Conservation (phyloP, 1,284 basidiomycete genomes). For the Somion occarium region DNA sequence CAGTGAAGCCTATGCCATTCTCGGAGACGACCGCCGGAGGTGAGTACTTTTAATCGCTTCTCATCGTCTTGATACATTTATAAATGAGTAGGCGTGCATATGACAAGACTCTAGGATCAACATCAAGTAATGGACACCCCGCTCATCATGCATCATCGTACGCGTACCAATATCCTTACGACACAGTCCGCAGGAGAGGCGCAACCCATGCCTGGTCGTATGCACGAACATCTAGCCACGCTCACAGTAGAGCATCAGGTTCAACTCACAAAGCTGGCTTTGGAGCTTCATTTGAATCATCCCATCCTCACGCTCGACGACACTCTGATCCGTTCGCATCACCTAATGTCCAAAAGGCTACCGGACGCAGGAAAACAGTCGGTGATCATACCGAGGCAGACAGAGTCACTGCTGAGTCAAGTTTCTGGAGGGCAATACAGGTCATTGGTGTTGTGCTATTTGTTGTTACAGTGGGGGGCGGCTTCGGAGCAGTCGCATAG, state of each 20-base stretch:
- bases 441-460: constrained; percentile 30
- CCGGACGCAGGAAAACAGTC: constrained; percentile 16
- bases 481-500: no score
- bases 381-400: constrained; percentile 21
- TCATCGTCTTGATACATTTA: neutral
- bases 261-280: constrained; percentile 8
- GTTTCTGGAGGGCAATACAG: constrained; percentile 26
- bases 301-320: constrained; percentile 12
- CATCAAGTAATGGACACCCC: constrained; percentile 2
- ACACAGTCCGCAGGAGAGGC: constrained; percentile 13
- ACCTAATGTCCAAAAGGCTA: constrained; percentile 27
- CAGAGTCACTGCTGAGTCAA: constrained; percentile 22
- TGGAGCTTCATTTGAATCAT: constrained; percentile 13
- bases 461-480: constrained; percentile 24
- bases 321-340: constrained; percentile 24
- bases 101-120: constrained; percentile 25
- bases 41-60: constrained; percentile 18
- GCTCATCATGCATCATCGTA: constrained; percentile 8
- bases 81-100: constrained; percentile 29
- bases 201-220: constrained; percentile 39
- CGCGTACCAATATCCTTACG: neutral
- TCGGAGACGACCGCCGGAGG: constrained; percentile 45
- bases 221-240: constrained; percentile 12
- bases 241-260: constrained; percentile 16
- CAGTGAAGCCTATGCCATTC: constrained; percentile 43